Percentiles rank a stretch among this genome's conserved stretches.
These are phyloP conservation scores for Neonectria coccinea DNA, from an alignment of 2,329 filamentous ascomycete species.

Conservation along the genomic window DNA sequence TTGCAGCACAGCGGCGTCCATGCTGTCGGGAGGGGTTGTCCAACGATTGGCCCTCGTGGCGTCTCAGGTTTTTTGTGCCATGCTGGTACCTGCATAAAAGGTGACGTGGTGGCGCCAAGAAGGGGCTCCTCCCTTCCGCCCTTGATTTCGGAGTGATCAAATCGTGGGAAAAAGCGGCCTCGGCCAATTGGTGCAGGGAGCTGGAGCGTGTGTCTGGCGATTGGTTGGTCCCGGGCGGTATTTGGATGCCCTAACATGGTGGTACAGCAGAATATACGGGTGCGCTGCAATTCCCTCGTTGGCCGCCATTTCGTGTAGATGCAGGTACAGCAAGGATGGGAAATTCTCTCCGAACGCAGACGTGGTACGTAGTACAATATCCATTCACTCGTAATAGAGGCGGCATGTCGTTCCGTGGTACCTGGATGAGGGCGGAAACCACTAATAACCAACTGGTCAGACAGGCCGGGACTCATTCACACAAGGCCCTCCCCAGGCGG, in stretches of 20 bases:
- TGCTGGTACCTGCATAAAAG: slow-evolving; percentile 44
- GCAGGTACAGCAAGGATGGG: not conserved
- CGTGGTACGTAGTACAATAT: not conserved
- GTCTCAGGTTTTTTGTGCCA: slow-evolving; percentile 48
- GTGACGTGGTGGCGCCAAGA: slow-evolving; percentile 40
- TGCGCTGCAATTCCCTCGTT: not conserved
- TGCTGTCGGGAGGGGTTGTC: slow-evolving; percentile 28
- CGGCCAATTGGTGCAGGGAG: not conserved
- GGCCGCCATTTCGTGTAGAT: not conserved
- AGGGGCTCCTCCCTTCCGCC: not conserved
- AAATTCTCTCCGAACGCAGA: not conserved
- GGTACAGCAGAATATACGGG: not conserved
- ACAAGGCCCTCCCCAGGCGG: not conserved
- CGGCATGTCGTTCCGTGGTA: not conserved
- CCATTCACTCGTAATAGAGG: not conserved
- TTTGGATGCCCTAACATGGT: not conserved
- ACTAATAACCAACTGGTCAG: slow-evolving; percentile 8
- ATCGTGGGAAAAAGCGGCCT: not conserved
- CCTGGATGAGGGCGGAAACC: not conserved
- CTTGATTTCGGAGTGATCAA: not conserved
- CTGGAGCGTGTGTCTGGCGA: not conserved
- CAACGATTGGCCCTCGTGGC: slow-evolving; percentile 48
- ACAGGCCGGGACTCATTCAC: not conserved
- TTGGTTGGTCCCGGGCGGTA: not conserved
- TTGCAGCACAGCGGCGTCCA: slow-evolving; percentile 26